Evolutionary conservation across 305 asterid species (phyloP).

Genomic region (Fraxinus greggii): DNA sequence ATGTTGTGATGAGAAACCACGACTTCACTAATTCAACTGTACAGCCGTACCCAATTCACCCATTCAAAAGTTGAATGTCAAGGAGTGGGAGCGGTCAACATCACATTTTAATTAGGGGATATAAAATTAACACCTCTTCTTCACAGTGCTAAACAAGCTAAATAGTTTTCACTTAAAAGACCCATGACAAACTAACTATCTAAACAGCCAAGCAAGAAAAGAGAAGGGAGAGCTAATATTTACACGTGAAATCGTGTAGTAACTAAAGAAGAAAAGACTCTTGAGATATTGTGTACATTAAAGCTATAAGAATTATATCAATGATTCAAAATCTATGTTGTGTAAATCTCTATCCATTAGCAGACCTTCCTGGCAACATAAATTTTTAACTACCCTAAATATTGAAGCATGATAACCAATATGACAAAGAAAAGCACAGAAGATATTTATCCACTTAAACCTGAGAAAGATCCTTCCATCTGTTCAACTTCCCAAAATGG

Average conservation of each 20-base stretch:
- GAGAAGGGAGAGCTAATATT: slow-evolving; percentile 9
- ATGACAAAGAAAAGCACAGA: slow-evolving; percentile 12
- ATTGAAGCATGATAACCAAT: slow-evolving; percentile 10
- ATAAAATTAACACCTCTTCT: neutral
- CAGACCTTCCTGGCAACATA: neutral
- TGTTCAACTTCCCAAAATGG: slow-evolving; percentile 64
- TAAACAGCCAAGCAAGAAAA: neutral
- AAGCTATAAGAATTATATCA: neutral
- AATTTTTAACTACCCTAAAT: slow-evolving; percentile 15
- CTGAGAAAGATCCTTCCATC: slow-evolving; percentile 76
- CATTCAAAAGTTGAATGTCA: slow-evolving; percentile 2
- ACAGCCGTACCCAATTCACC: neutral
- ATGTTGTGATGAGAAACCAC: neutral
- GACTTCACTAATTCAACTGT: neutral
- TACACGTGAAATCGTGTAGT: neutral
- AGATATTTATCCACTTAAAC: slow-evolving; percentile 37
- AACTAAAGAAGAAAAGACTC: slow-evolving; percentile 18
- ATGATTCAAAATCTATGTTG: slow-evolving; percentile 1
- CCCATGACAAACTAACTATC: neutral
- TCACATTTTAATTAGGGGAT: neutral
- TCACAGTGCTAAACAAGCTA: neutral
- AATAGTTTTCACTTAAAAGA: neutral
- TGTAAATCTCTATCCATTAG: slow-evolving; percentile 3
- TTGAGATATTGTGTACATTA: neutral
- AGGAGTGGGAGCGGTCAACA: slow-evolving; percentile 1